Evolutionary conservation across 2,329 filamentous ascomycete genomes (phyloP).

Genomic region (Fusarium sp.): DNA sequence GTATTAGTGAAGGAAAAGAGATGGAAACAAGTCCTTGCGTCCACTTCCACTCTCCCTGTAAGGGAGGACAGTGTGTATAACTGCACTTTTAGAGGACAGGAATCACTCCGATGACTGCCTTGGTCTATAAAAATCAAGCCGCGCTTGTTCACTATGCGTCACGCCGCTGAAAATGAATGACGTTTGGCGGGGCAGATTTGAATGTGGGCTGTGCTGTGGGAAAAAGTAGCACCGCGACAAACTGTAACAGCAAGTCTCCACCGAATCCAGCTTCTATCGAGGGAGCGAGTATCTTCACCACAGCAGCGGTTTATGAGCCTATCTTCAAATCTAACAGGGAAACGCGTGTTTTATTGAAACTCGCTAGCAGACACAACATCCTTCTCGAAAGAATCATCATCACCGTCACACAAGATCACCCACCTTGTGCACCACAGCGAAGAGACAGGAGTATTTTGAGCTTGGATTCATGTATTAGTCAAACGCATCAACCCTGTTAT

Average conservation of each 20-base stretch:
- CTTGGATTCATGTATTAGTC: slow-evolving; percentile 33
- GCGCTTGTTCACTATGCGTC: slow-evolving; percentile 31
- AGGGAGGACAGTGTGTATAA: background rate
- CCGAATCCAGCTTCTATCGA: background rate
- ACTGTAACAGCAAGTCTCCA: background rate
- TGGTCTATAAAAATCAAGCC: background rate
- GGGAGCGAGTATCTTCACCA: background rate
- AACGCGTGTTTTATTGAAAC: too few relatives aligned
- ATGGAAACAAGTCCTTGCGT: background rate
- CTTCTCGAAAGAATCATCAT: background rate
- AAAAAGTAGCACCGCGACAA: slow-evolving; percentile 11
- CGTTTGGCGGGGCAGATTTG: slow-evolving; percentile 36
- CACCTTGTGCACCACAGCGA: too few relatives aligned
- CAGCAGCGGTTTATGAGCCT: too few relatives aligned
- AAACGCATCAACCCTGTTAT: slow-evolving; percentile 3
- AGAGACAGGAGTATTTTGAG: slow-evolving; percentile 7
- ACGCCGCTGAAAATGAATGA: slow-evolving; percentile 38
- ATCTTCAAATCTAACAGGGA: too few relatives aligned
- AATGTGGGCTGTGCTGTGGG: slow-evolving; percentile 3
- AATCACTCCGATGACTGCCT: background rate
- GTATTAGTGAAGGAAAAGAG: background rate
- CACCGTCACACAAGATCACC: background rate
- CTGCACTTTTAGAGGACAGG: background rate
- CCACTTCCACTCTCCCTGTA: background rate
- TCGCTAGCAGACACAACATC: background rate